Base-by-base conservation (phyloP, 2,329 filamentous ascomycete species). In the Ophiostoma piceae region DNA sequence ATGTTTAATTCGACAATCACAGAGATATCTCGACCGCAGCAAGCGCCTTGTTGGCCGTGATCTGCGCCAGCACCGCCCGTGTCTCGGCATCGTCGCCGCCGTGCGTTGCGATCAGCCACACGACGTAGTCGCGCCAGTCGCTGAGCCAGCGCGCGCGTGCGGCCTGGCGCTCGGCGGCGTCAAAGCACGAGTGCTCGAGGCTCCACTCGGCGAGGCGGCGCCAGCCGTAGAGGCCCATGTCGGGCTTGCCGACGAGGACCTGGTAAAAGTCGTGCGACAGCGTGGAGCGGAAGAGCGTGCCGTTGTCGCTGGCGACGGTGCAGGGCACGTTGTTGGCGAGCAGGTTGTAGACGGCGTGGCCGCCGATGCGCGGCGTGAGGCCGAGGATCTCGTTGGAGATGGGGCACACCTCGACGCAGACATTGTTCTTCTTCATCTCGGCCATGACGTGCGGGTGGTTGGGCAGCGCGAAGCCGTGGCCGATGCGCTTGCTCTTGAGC, bases 221-320 rank as follows among this genome's bases (percentile, higher is more conserved):
- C 88, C 90, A 91, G 62, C 90, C 90, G 72, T 86, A 86, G 0
- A 93, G 78, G 22, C 83, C 85, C 84, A 92, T 91, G 70, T 86
- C 83, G 14, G 83, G 81, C 64, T 87, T 87, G 66, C 90, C 90
- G 8, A 90, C 84, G 82, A 92, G 87, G 71, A 89, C 84, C 76
- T 93, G 90, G 76, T 92, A 92, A 76, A 92, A 92, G 75, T 93
- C 90, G 73, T 92, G 89, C 0, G 88, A 89, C 62, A 92, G 82
- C 1, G 87, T 87, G 16, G 90, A 91, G 73, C 88, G 83, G 76
- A 92, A 92, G 0, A 92, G 80, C 0, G 89, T 90, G 7, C 89
- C 90, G 73, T 93, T 92, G 75, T 93, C 90, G 29, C 88, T 90
- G 75, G 87, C 92, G 57, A 92, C 80, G 0, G 90, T 90, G 78